These are phyloP conservation scores for Papilionanthe hybrid DNA, from an alignment of 116 monocot genomes.

Conservation along the genomic window DNA sequence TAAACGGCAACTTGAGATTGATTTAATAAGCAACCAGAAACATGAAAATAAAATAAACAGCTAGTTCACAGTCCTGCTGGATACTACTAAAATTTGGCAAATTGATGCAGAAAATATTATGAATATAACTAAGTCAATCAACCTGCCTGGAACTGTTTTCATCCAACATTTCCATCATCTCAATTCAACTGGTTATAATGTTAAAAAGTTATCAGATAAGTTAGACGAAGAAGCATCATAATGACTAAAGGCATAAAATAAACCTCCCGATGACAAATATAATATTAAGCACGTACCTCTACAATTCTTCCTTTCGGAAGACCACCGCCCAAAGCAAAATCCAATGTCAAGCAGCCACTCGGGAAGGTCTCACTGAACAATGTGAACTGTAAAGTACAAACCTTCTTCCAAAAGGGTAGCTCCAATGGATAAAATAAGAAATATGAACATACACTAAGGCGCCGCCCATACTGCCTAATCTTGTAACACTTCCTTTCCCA, in stretches of 20 bases:
- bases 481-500: conserved; percentile 95
- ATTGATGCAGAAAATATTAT: not conserved
- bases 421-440: conserved; percentile 4
- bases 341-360: conserved; percentile 91
- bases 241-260: not conserved
- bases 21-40: not conserved
- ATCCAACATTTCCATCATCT: not conserved
- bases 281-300: conserved; percentile 45
- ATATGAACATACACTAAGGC: conserved; percentile 70
- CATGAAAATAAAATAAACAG: not conserved
- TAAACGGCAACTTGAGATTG: not conserved
- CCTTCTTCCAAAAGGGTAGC: not conserved
- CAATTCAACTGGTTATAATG: not conserved
- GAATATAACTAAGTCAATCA: not conserved
- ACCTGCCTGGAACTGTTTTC: not conserved
- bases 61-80: not conserved
- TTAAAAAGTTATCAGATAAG: not conserved
- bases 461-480: conserved; percentile 92
- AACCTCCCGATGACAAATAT: not conserved
- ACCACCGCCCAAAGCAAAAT: conserved; percentile 91
- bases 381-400: conserved; percentile 4
- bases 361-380: conserved; percentile 84
- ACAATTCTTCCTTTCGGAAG: conserved; percentile 98
- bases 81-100: not conserved
- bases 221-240: not conserved